Percentiles rank a stretch among this genome's conserved stretches.
These are phyloP conservation scores for Solanum lycopersicoides DNA, from an alignment of 257 asterid species.

Conservation along the genomic window DNA sequence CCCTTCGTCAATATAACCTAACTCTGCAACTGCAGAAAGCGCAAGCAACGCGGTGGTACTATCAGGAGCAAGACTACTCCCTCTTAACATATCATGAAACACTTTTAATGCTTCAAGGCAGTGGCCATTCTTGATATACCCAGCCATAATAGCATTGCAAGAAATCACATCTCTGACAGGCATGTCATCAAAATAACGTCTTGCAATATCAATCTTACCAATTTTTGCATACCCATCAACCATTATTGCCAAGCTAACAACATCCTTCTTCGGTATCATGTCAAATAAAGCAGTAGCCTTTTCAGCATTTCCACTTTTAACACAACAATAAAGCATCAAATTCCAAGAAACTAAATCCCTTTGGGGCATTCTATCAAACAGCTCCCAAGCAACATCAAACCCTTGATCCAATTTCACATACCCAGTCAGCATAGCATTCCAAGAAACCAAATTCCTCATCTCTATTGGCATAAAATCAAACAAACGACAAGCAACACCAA, in stretches of 20 bases:
- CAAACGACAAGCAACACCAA: constrained; percentile 46
- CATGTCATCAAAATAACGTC: constrained; percentile 59
- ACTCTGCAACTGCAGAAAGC: constrained; percentile 63
- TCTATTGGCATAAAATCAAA: constrained; percentile 46
- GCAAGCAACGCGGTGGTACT: constrained; percentile 45
- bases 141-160: constrained; percentile 87
- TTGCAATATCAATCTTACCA: constrained; percentile 49
- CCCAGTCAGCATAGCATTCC: constrained; percentile 77
- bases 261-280: constrained; percentile 52
- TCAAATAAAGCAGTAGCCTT: constrained; percentile 47
- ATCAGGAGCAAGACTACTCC: constrained; percentile 45
- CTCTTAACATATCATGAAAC: constrained; percentile 43
- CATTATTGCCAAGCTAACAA: constrained; percentile 74
- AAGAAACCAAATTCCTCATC: constrained; percentile 54
- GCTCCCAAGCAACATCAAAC: constrained; percentile 27
- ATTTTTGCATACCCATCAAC: constrained; percentile 58
- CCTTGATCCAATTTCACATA: constrained; percentile 38
- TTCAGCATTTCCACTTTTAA: constrained; percentile 44
- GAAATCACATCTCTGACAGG: constrained; percentile 71
- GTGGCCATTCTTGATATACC: constrained; percentile 48
- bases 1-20: constrained; percentile 56
- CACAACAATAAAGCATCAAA: constrained; percentile 63
- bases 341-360: constrained; percentile 88
- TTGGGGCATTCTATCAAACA: constrained; percentile 55
- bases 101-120: constrained; percentile 53